These are phyloP conservation scores for Serendipita indica DNA, from an alignment of 768 basidiomycete species.

Conservation along the genomic window DNA sequence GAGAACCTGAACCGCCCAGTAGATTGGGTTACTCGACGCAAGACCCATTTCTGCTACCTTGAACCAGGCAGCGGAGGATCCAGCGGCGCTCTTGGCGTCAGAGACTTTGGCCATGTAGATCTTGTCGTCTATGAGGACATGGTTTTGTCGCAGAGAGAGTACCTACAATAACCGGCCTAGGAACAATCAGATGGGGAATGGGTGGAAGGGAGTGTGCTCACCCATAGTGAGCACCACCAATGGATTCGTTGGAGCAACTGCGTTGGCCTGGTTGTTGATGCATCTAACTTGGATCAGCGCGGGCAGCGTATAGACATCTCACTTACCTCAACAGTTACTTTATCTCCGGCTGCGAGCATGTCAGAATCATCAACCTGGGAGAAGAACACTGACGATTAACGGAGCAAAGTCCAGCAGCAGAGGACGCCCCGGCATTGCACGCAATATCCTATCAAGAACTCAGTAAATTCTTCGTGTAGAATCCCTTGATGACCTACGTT, in stretches of 20 bases:
- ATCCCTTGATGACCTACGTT: background rate
- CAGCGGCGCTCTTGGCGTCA: conserved; percentile 1
- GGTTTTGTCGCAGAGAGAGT: too few species aligned
- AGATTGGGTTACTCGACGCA: conserved; percentile 5
- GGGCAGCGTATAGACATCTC: too few species aligned
- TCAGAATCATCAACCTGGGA: background rate
- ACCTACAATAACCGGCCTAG: too few species aligned
- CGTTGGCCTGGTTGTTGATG: conserved; percentile 10
- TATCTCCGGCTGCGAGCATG: conserved; percentile 3
- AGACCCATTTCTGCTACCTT: conserved; percentile 6
- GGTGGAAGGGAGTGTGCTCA: background rate
- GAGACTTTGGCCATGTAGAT: conserved; percentile 6
- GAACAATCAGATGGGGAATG: too few species aligned
- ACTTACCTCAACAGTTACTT: conserved; percentile 8
- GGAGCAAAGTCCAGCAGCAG: background rate
- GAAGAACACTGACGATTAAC: background rate
- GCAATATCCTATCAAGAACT: conserved; percentile 2
- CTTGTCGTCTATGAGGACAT: too few species aligned
- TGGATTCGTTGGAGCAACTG: conserved; percentile 1
- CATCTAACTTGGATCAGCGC: too few species aligned
- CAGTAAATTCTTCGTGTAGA: background rate
- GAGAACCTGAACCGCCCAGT: conserved; percentile 8
- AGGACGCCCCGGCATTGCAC: conserved; percentile 2
- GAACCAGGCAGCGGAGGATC: conserved; percentile 4
- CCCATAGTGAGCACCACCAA: conserved; percentile 9